Conservation (phyloP, 225 moss, liverwort and hornwort genomes). For the Neckera pumila region DNA sequence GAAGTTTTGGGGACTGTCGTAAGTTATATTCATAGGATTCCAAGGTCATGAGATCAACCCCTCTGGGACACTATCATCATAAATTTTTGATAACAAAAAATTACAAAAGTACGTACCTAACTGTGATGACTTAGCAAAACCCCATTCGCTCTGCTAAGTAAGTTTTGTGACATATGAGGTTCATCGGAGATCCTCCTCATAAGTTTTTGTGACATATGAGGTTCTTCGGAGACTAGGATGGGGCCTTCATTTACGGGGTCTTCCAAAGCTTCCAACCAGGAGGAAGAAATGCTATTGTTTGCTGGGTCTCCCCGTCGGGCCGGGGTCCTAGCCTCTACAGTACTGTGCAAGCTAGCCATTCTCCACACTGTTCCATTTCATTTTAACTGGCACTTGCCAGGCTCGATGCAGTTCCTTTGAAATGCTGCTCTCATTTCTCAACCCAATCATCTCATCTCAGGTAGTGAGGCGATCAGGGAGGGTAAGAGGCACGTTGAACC, state of each 20-base stretch:
- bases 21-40: no score
- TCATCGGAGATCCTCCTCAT: neutral
- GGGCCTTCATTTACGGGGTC: neutral
- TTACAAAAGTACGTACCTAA: neutral
- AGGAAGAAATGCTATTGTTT: neutral
- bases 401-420: neutral
- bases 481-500: constrained; percentile 34
- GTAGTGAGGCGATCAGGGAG: constrained; percentile 56
- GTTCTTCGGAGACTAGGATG: neutral
- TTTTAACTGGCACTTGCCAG: neutral
- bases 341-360: neutral
- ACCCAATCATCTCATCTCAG: neutral
- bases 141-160: neutral
- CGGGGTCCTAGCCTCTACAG: neutral
- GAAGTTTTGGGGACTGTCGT: neutral
- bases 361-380: neutral
- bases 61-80: neutral
- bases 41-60: neutral
- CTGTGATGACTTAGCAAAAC: neutral
- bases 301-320: neutral
- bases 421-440: neutral
- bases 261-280: neutral
- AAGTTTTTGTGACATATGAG: neutral
- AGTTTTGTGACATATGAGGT: neutral
- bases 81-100: neutral